A percentile compares a stretch with the other conserved stretches of the same genome.
Conservation (phyloP, 768 basidiomycete genomes). For the Rhizopogon rudus region DNA sequence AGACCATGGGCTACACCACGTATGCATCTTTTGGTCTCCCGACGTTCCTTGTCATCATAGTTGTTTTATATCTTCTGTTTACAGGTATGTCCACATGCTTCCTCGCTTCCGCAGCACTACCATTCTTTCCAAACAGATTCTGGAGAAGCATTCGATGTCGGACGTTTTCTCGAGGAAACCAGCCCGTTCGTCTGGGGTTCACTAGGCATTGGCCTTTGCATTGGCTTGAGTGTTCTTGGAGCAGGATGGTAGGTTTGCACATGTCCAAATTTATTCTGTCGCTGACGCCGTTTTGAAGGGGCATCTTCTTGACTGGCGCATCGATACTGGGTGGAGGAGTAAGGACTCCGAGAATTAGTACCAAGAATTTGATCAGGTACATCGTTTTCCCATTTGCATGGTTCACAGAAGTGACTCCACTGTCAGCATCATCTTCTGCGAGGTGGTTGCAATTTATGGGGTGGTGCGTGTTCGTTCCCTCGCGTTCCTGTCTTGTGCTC, state of each 20-base stretch:
- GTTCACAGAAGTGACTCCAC: not conserved
- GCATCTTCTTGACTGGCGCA: constrained; percentile 95
- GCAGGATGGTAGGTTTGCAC: constrained; percentile 78
- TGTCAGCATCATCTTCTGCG: constrained; percentile 94
- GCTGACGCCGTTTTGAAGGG: constrained; percentile 48
- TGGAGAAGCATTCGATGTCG: constrained; percentile 91
- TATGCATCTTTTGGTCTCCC: constrained; percentile 73
- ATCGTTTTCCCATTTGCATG: constrained; percentile 10
- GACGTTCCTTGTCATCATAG: constrained; percentile 52
- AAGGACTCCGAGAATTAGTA: constrained; percentile 86
- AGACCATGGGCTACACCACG: constrained; percentile 23
- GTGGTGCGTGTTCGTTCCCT: constrained; percentile 50
- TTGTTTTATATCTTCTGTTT: constrained; percentile 86
- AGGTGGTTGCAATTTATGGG: constrained; percentile 98
- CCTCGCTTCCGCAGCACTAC: not conserved
- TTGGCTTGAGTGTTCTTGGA: constrained; percentile 89
- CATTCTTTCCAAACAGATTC: constrained; percentile 48
- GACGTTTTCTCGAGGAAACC: constrained; percentile 89
- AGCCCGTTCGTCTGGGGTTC: constrained; percentile 93
- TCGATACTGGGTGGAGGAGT: constrained; percentile 97
- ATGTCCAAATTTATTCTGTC: not conserved
- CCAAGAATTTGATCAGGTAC: constrained; percentile 96
- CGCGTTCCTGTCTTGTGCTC: not conserved
- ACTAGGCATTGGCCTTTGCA: constrained; percentile 87
- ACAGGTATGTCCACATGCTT: constrained; percentile 53